phyloP scores from a whole-genome alignment of 2,329 filamentous ascomycete genomes.

The Alternaria rosae region DNA sequence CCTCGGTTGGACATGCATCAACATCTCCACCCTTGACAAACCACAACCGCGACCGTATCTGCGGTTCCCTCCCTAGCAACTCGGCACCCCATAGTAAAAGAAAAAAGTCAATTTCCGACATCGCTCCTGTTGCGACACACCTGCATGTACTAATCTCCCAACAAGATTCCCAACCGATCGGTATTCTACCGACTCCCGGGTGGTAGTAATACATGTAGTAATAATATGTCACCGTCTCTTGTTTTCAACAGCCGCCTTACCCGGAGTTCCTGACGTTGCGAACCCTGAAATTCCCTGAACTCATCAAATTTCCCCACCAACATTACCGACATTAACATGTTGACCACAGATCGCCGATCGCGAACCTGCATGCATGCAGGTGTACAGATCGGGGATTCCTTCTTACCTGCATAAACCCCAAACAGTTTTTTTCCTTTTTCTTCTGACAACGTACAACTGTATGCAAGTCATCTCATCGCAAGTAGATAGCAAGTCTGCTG shows the following conservation, averaged over 20 bases:
- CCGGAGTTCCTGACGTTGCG: background rate
- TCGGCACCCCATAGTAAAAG: background rate
- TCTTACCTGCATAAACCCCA: background rate
- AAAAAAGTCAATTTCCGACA: background rate
- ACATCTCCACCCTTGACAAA: conserved; percentile 2
- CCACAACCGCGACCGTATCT: background rate
- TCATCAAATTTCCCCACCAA: background rate
- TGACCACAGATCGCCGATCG: background rate
- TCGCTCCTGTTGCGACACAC: background rate
- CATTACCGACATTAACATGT: background rate
- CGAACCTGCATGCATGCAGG: conserved; percentile 1
- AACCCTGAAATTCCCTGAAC: background rate
- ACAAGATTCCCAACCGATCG: background rate
- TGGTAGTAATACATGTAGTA: background rate
- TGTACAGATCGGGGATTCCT: background rate
- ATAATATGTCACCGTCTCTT: background rate
- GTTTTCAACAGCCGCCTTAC: background rate
- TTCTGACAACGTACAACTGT: background rate
- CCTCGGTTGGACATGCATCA: conserved; percentile 1
- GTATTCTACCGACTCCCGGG: background rate
- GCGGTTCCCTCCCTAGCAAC: background rate
- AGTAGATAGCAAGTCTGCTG: background rate
- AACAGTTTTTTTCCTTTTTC: background rate
- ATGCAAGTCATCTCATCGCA: background rate
- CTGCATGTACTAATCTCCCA: background rate